Conservation (phyloP, 371 early-diverging fungal genomes). For the Dichotomocladium elegans region DNA sequence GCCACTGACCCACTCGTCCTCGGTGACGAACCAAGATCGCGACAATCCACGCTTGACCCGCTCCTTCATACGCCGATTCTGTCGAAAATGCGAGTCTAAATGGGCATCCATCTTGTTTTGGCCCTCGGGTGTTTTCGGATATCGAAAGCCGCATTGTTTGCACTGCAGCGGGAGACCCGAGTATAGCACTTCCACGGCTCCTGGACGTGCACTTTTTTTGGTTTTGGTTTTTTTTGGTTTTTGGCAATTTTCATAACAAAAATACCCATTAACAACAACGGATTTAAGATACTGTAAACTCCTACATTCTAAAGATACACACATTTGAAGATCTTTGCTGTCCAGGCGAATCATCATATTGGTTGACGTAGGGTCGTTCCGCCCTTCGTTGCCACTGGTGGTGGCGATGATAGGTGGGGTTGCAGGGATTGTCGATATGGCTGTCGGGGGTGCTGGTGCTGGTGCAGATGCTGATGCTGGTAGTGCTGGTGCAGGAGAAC, state of each 20-base stretch:
- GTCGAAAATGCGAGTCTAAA: slow-evolving; percentile 92
- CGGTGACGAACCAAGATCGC: slow-evolving; percentile 84
- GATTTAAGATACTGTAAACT: slow-evolving; percentile 7
- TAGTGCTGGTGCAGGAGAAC: not conserved
- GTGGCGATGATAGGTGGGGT: slow-evolving; percentile 6
- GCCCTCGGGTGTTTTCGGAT: slow-evolving; percentile 64
- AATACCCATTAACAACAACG: slow-evolving; percentile 1
- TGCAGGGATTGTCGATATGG: not conserved
- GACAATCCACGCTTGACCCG: slow-evolving; percentile 70
- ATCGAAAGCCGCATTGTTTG: slow-evolving; percentile 89
- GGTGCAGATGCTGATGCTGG: not conserved
- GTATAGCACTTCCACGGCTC: slow-evolving; percentile 68
- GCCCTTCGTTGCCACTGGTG: not conserved
- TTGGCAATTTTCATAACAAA: not conserved
- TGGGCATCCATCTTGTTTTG: slow-evolving; percentile 77
- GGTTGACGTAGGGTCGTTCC: not conserved
- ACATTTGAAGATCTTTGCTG: slow-evolving; percentile 47
- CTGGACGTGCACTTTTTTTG: slow-evolving; percentile 53
- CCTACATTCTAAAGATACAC: slow-evolving; percentile 17
- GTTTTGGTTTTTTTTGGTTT: no score
- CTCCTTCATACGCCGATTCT: slow-evolving; percentile 80
- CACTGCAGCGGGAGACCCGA: slow-evolving; percentile 76
- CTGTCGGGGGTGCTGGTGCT: not conserved
- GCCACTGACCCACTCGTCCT: slow-evolving; percentile 56
- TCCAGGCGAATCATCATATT: slow-evolving; percentile 35